Evolutionary conservation across 768 basidiomycete species (phyloP), one percentile per base, ranked within the genome.

Genomic region (Lepiota brunneoincarnata): DNA sequence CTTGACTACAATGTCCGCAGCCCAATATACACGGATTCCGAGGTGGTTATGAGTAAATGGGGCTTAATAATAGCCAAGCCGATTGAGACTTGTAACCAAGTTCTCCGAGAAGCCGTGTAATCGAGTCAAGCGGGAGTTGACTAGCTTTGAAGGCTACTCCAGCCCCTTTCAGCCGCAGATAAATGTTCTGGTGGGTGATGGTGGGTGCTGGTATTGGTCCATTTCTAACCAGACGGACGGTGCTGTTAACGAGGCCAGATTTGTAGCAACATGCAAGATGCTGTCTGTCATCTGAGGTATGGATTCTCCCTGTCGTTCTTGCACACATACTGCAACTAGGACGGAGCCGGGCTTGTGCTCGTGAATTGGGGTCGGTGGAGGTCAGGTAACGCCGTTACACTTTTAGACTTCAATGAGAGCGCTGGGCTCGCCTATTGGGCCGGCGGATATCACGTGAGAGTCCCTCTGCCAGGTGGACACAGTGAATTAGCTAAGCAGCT

Each of bases 401-500:
- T 51, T 51, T 51, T 51, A 43, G 50, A 51, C 50, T 42, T 41
- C 43, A 17, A 31, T 31, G 31, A 10, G 15, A 4, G 23, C n/a
- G 24, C 39, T 17, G 4, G n/a, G 15, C 14, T 31, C n/a, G 43
- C 43, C 11, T 23, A 17, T 26, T 11, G 24, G 31, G 23, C 31
- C 18, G 37, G 15, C 38, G 12, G 9, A 15, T 0, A 26, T 54
- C 53, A 54, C 53, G 53, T 54, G 53, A 9, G 18, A 9, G 18
- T 3, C 24, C 2, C 9, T 15, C 34, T 26, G 35, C 18, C 37
- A 54, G 38, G 34, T 51, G 21, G 28, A 54, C 38, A 10, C 17
- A 39, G 38, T 15, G 38, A 41, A 39, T 54, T 54, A 54, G 53
- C 50, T 54, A 39, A 54, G 53, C 53, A 41, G 45, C 53, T 48